A percentile compares a stretch with the other conserved stretches of the same genome.
Evolutionary conservation across 192 early-diverging fungal genomes (phyloP).

Genomic region (Coemansia interrupta): DNA sequence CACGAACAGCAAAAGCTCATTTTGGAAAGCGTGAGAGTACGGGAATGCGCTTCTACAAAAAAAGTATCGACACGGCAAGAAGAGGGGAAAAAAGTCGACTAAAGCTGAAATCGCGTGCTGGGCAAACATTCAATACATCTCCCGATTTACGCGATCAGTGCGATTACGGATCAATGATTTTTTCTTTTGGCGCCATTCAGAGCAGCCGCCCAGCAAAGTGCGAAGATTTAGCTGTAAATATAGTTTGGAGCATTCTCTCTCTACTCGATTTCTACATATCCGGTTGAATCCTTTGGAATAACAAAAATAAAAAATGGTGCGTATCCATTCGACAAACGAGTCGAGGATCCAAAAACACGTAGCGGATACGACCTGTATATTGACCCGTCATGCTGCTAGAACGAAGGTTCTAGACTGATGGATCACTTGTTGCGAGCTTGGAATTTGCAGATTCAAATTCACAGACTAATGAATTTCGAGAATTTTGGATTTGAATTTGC

Average conservation of each 20-base stretch:
- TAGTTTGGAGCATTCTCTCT: neutral
- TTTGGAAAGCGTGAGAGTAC: neutral
- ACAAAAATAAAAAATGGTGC: slow-evolving; percentile 18
- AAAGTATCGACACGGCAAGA: neutral
- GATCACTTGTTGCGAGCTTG: neutral
- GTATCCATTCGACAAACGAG: slow-evolving; percentile 10
- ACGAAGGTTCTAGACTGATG: too few species aligned
- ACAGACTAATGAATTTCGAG: too few species aligned
- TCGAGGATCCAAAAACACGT: neutral
- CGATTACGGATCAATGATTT: too few species aligned
- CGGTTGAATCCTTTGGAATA: slow-evolving; percentile 4
- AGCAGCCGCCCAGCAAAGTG: neutral
- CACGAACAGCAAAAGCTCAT: slow-evolving; percentile 45
- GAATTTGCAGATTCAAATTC: neutral
- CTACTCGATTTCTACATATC: neutral
- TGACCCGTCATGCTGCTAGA: neutral
- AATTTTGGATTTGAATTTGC: slow-evolving; percentile 2
- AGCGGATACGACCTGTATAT: neutral
- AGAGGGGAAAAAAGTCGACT: neutral
- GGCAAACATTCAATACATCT: neutral
- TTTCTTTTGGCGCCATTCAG: too few species aligned
- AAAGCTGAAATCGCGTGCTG: neutral
- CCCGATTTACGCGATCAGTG: too few species aligned
- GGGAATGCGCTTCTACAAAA: neutral
- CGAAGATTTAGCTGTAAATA: neutral